Percentiles rank a stretch among this genome's conserved stretches.
phyloP scores from a whole-genome alignment of 2,329 filamentous ascomycete genomes.

The Neocatenulostroma microsporum region DNA sequence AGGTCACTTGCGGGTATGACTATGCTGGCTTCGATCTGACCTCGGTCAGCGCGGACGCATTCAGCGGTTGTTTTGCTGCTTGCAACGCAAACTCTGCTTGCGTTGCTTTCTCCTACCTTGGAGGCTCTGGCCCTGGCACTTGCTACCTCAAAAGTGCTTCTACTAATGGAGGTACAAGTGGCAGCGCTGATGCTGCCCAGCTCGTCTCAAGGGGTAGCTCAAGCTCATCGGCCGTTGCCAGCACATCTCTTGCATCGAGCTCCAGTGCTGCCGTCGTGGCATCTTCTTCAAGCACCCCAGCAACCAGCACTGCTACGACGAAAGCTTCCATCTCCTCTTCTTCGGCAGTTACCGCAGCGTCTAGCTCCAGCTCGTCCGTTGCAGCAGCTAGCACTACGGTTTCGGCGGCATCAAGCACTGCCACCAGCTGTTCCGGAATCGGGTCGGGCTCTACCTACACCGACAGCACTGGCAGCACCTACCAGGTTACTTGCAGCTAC shows the following conservation, averaged over 20 bases:
- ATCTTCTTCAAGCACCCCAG: no score
- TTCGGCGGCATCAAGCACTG: neutral
- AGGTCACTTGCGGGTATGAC: slow-evolving; percentile 2
- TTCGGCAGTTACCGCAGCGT: no score
- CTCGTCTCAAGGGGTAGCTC: neutral
- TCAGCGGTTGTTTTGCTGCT: slow-evolving; percentile 8
- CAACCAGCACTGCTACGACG: neutral
- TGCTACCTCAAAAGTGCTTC: slow-evolving; percentile 14
- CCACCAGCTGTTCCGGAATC: slow-evolving; percentile 5
- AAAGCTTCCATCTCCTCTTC: neutral
- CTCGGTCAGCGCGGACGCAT: neutral
- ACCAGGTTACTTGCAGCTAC: slow-evolving; percentile 2
- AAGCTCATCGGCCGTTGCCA: no score
- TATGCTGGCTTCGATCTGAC: slow-evolving; percentile 5
- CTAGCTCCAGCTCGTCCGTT: no score
- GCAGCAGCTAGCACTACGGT: neutral
- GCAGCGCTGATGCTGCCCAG: slow-evolving; percentile 2
- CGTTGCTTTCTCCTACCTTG: slow-evolving; percentile 14
- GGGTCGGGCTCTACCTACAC: slow-evolving; percentile 2
- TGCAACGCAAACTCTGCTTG: slow-evolving; percentile 14
- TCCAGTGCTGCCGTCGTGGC: neutral
- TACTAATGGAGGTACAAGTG: neutral
- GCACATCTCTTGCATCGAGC: no score
- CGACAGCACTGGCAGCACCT: slow-evolving; percentile 1
- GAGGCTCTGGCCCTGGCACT: slow-evolving; percentile 10